Evolutionary conservation across 106 monocot genomes (phyloP), one percentile per base, ranked within the genome.

Genomic region (Alisma plantagoaquatica): DNA sequence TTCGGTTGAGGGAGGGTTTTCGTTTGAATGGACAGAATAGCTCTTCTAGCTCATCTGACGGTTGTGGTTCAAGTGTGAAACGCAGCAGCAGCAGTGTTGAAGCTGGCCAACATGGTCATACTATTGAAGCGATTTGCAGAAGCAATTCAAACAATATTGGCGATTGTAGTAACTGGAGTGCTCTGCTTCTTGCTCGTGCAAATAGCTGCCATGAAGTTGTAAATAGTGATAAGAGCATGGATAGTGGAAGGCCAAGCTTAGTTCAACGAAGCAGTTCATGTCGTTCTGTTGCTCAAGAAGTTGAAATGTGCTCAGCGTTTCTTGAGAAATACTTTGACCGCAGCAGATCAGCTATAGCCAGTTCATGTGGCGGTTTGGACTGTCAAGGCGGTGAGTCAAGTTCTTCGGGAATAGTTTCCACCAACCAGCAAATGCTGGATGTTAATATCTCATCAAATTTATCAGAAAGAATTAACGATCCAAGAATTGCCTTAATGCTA

Each of bases 11-110:
- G 56, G 94, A 89, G 56, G 88, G 88, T 4, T 96, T 96, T 59
- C 62, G 88, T 28, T 47, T 77, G 29, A 88, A 84, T 55, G 77
- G 84, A 22, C 87, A 84, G 51, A 84, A 60, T 56, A 73, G 88
- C 59, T 88, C 94, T 4, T 84, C 94, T 54, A 81, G 76, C 60
- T 96, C 94, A 45, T 96, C 94, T 27, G 94, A 88, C 71, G 94
- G 84, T 19, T 88, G 94, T 70, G 81, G 84, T 23, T 96, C 94
- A 24, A 96, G 94, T 73, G 75, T 96, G 44, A 88, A 96, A 64
- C 80, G 77, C 33, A 94, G 84, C 49, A 87, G 83, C 68, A 79
- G 83, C 31, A 94, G 93, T 63, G 83, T 84, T 59, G 94, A 88
- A 72, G 79, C 75, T 48, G 73, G 80, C 41, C 83, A 87, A 62